Evolutionary conservation across 306 rosid genomes (phyloP).

Genomic region (Rosa lucieae): DNA sequence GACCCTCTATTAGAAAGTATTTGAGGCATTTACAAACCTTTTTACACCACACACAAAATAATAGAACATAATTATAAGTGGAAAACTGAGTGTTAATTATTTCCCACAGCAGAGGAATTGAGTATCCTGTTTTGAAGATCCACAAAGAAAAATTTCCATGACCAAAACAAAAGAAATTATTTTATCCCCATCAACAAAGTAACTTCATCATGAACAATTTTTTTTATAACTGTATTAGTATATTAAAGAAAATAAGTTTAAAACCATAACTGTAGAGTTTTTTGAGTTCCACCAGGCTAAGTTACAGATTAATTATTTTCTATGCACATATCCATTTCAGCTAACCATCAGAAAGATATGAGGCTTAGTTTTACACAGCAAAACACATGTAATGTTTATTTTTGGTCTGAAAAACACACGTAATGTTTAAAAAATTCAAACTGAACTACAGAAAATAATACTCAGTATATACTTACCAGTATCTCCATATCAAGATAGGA

Average conservation of each 20-base stretch:
- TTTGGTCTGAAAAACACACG: not conserved
- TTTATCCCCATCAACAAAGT: not conserved
- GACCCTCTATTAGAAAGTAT: not conserved
- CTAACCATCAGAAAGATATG: not conserved
- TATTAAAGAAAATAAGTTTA: not conserved
- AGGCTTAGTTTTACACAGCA: not conserved
- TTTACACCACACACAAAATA: not conserved
- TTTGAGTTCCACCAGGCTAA: not conserved
- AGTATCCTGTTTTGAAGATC: not conserved
- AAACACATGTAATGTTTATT: not conserved
- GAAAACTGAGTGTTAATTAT: slow-evolving; percentile 4
- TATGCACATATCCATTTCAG: not conserved
- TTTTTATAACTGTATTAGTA: not conserved
- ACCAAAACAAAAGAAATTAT: not conserved
- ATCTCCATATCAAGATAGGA: slow-evolving; percentile 95
- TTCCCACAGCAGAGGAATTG: slow-evolving; percentile 2
- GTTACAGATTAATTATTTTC: not conserved
- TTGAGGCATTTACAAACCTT: not conserved
- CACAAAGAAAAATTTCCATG: not conserved
- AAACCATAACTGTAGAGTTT: not conserved
- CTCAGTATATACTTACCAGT: slow-evolving; percentile 59
- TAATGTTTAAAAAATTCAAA: slow-evolving; percentile 19
- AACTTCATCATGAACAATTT: not conserved
- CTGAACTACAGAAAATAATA: slow-evolving; percentile 9
- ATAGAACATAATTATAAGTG: not conserved